Evolutionary conservation across 2,329 filamentous ascomycete genomes (phyloP), one percentile per base, ranked within the genome.

Genomic region (Colletotrichum tabaci): DNA sequence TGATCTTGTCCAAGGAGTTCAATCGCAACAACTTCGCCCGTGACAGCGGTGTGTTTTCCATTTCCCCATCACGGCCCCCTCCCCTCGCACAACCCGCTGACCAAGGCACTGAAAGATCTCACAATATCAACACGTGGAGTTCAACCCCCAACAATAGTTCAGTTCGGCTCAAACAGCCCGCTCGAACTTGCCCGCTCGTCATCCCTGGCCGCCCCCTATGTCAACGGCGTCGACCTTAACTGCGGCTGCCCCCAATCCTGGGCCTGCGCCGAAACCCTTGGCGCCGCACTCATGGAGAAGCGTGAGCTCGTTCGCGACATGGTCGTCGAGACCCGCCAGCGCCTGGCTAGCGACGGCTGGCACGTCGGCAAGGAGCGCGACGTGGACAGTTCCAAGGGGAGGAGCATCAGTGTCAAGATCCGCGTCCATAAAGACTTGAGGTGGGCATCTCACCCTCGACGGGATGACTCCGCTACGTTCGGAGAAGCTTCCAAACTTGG

Each of bases 171-270:
- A 74, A 91, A 89, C 75, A 85, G 84, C 5, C 86, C 91, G 8
- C 76, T 84, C 4, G 92, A 94, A 77, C 84, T 93, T 55, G 85
- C 89, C 16, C 86, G 91, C 40, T 90, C 91, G 13, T 87, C 91
- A 0, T 84, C 87, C 26, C 86, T 93, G 58, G 89, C 90, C 2
- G 88, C 86, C 0, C 91, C 91, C 2, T 89, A 84, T 77, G 88
- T 89, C 63, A 87, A 87, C 75, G 92, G 92, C 73, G 87, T 93
- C 3, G 90, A 93, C 76, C 84, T 93, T 50, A 93, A 93, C 82
- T 94, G 92, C 79, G 92, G 92, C 13, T 94, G 92, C 76, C 92
- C 92, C 9, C 92, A 94, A 80, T 88, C 88, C 7, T 93, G 92
- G 92, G 91, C 92, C 0, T 92, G 92, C 76, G 88, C 90, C 52